Evolutionary conservation across 306 rosid species (phyloP), one percentile per base, ranked within the genome.

Genomic region (Cyamopsis tetragonoloba): DNA sequence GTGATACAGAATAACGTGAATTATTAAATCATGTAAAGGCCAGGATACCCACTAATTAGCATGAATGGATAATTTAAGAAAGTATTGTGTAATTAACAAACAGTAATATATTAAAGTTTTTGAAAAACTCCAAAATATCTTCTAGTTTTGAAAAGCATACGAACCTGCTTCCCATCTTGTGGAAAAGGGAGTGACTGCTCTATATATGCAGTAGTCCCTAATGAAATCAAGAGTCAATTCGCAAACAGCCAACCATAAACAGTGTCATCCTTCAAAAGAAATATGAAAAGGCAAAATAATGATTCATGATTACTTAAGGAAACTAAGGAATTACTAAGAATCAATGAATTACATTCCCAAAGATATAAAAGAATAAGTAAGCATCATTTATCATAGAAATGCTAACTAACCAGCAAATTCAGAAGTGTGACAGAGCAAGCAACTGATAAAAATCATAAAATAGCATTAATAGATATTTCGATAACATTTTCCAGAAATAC

Each of bases 161-260:
- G 19, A 79, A 91, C 97, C 96, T 83, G 98, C 79, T 92, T 92
- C 54, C 98, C 98, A 71, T 92, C 98, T 72, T 83, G 73, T 34
- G 98, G 98, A 82, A 7, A 89, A 43, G 96, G 95, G 46, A 37
- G 60, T 10, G 98, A 87, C 63, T 92, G 96, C 86, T 92, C 98
- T 65, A 92, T 72, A 62, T 83, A 92, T 26, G 89, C 98, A 5
- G 60, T 79, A 55, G 96, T 89, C 69, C 96, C 97, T 91, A 73
- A 74, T 74, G 60, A 72, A 66, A 64, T 73, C 70, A 75, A 80
- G 48, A 51, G 23, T 59, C 79, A 69, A 55, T 72, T 79, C 63
- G 76, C 69, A 71, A 75, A 64, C 47, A 57, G 67, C 61, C 24
- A 62, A 76, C 79, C 69, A 58, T 72, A 79, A 62, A 60, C 6